These are phyloP conservation scores for Ceratobasidium sp. DNA, from an alignment of 1,284 basidiomycete species.

Conservation along the genomic window DNA sequence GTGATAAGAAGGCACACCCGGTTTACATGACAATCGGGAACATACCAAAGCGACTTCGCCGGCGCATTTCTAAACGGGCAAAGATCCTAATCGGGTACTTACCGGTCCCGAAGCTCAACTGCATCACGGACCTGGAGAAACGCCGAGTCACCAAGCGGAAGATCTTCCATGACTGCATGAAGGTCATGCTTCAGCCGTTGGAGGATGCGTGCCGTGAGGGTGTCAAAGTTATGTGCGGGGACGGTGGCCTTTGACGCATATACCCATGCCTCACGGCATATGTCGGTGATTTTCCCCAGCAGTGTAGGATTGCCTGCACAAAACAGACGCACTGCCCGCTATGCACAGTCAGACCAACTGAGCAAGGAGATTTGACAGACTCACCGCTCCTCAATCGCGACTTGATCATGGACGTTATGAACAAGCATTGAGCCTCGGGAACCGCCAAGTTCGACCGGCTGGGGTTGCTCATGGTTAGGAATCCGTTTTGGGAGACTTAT, in stretches of 20 bases:
- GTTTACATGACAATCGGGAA: constrained; percentile 50
- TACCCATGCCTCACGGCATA: constrained; percentile 38
- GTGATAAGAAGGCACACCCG: constrained; percentile 47
- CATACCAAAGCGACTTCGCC: constrained; percentile 41
- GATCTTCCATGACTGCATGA: constrained; percentile 25
- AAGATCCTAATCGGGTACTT: constrained; percentile 46
- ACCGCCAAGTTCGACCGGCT: background rate
- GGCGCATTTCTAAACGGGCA: constrained; percentile 23
- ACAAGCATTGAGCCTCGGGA: background rate
- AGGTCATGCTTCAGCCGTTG: constrained; percentile 39
- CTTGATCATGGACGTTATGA: background rate
- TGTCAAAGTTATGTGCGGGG: constrained; percentile 31
- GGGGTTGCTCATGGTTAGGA: constrained; percentile 13
- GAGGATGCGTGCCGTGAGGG: constrained; percentile 3
- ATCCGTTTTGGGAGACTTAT: constrained; percentile 54
- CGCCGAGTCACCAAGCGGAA: background rate
- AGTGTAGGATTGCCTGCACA: constrained; percentile 37
- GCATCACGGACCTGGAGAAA: background rate
- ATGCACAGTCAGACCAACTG: constrained; percentile 9
- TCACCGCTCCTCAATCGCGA: constrained; percentile 2
- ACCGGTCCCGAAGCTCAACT: constrained; percentile 27
- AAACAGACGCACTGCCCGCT: constrained; percentile 30
- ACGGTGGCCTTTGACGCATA: constrained; percentile 32
- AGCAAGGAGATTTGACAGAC: constrained; percentile 10
- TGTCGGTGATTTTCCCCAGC: constrained; percentile 48